Evolutionary conservation across 2,329 filamentous ascomycete genomes (phyloP), one percentile per base, ranked within the genome.

Genomic region (Cladosporium velox): DNA sequence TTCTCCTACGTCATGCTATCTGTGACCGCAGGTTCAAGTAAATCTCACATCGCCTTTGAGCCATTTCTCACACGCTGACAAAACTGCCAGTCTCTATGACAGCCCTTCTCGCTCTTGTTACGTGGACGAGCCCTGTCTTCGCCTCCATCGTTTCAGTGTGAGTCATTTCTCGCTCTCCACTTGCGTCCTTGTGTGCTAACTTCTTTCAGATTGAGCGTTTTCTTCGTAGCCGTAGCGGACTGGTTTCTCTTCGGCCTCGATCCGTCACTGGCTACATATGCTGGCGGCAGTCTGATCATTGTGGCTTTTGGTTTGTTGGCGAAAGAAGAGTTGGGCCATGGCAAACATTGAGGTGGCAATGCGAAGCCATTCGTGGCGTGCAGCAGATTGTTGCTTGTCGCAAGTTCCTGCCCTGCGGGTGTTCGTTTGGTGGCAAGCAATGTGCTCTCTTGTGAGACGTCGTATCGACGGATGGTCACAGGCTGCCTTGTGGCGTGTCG

Each of bases 41-140:
- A 64, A 70, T 62, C 34, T 18, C 28, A 63, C 49, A 30, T 35
- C n/a, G 6, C 59, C 10, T 21, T 34, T 5, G 1, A 7, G 18
- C 21, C 24, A 38, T 58, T 3, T 10, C 12, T 21, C 24, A 35
- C 35, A 34, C n/a, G 34, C 41, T 69, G 24, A 57, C 60, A 32
- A 62, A 3, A 2, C 7, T 63, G 11, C 12, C 60, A 74, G 70
- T 73, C 6, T 72, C 73, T 15, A 74, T 77, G 28, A 76, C 72
- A 14, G 57, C 74, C 12, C 69, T 77, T 6, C 71, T 71, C 30
- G 68, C 75, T 1, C 69, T 77, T 18, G 75, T 77, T 10, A 73
- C 75, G 54, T 77, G 75, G 75, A 77, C 75, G 5, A 74, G 72
- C 60, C 75, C 75, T 4, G 71, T 77, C 38, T 77, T 77, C 58